Evolutionary conservation across 139 green algal species (phyloP).

Genomic region (Haematococcus lacustris): DNA sequence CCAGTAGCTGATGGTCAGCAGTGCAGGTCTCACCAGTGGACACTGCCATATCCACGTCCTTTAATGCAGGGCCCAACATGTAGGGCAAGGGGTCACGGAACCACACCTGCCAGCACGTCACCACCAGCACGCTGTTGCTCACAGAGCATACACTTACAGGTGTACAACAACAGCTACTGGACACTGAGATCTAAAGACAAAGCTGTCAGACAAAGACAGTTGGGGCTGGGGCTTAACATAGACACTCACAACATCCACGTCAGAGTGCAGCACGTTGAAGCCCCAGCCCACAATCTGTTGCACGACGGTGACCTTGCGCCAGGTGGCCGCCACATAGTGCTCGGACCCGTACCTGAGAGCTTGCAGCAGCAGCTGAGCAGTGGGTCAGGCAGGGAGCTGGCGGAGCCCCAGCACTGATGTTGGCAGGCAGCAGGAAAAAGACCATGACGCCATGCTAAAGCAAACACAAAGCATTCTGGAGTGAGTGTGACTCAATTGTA

Average conservation of each 20-base stretch:
- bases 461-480: too few relatives aligned
- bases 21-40: constrained; percentile 28
- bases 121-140: too few relatives aligned
- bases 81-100: constrained; percentile 35
- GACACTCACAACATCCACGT: constrained; percentile 29
- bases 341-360: constrained; percentile 26
- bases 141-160: too few relatives aligned
- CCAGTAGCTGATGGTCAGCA: too few relatives aligned
- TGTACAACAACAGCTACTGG: not conserved
- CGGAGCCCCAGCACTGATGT: too few relatives aligned
- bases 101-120: constrained; percentile 11
- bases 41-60: constrained; percentile 16
- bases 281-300: constrained; percentile 34
- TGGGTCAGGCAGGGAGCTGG: too few relatives aligned
- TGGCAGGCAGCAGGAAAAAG: too few relatives aligned
- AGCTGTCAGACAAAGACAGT: too few relatives aligned
- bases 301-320: constrained; percentile 35
- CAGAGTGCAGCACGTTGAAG: constrained; percentile 35
- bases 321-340: constrained; percentile 30
- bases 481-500: too few relatives aligned
- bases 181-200: not conserved
- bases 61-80: constrained; percentile 21
- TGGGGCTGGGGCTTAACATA: too few relatives aligned
- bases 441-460: too few relatives aligned
- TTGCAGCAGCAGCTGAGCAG: too few relatives aligned